These are phyloP conservation scores for Hypoxylon trugodes DNA, from an alignment of 495 filamentous ascomycete species.

Conservation along the genomic window DNA sequence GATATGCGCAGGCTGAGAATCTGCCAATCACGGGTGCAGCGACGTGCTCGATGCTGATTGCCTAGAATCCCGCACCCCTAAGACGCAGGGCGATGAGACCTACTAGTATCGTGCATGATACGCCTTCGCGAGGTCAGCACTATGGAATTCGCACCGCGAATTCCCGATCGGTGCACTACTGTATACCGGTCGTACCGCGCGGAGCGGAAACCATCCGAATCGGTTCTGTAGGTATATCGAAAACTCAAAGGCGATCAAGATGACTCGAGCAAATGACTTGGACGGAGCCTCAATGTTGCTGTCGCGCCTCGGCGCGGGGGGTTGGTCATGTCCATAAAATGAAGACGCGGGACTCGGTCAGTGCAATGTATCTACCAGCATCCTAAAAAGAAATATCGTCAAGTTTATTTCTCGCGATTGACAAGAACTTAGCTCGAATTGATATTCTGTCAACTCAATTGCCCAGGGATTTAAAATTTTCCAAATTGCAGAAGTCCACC, in stretches of 20 bases:
- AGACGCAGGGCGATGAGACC: slow-evolving; percentile 13
- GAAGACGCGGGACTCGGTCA: background rate
- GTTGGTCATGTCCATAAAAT: slow-evolving; percentile 19
- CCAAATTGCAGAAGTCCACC: too few species aligned
- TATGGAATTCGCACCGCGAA: slow-evolving; percentile 10
- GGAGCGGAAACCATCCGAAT: background rate
- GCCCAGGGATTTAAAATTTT: background rate
- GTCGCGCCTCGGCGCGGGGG: slow-evolving; percentile 25
- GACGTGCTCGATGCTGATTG: slow-evolving; percentile 36
- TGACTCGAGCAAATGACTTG: too few species aligned
- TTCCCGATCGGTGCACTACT: background rate
- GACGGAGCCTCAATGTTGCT: slow-evolving; percentile 14
- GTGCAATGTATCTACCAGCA: slow-evolving; percentile 2
- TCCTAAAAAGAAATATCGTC: slow-evolving; percentile 6
- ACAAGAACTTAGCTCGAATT: background rate
- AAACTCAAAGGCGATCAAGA: slow-evolving; percentile 13
- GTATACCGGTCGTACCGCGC: background rate
- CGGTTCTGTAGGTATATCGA: background rate
- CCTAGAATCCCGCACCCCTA: slow-evolving; percentile 27
- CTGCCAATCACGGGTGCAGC: slow-evolving; percentile 36
- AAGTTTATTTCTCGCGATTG: background rate
- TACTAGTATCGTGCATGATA: slow-evolving; percentile 19
- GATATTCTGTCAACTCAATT: background rate
- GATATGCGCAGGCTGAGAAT: slow-evolving; percentile 37
- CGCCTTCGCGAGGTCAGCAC: slow-evolving; percentile 23